Percentiles rank a stretch among this genome's conserved stretches.
These are phyloP conservation scores for Zymoseptoria passerinii DNA, from an alignment of 2,329 filamentous ascomycete species.

Conservation along the genomic window DNA sequence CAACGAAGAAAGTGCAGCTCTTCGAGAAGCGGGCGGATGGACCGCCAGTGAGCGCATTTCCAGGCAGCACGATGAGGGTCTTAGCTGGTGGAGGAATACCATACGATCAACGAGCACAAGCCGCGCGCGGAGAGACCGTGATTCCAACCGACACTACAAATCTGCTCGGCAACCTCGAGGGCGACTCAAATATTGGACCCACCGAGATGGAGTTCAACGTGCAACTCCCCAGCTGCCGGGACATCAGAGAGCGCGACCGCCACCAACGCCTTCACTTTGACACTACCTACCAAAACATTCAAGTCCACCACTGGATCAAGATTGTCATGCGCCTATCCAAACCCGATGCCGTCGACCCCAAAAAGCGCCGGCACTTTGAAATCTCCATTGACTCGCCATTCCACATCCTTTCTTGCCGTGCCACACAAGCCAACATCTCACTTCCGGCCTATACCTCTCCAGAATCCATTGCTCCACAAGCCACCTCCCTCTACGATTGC, in stretches of 20 bases:
- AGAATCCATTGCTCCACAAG: slow-evolving; percentile 17
- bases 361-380: slow-evolving; percentile 80
- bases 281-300: slow-evolving; percentile 87
- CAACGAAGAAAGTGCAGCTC: slow-evolving; percentile 72
- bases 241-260: slow-evolving; percentile 66
- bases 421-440: slow-evolving; percentile 82
- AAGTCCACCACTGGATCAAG: slow-evolving; percentile 97
- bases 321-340: slow-evolving; percentile 90
- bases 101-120: slow-evolving; percentile 50
- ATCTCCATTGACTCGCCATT: slow-evolving; percentile 95
- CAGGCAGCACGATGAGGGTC: slow-evolving; percentile 66
- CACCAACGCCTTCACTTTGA: slow-evolving; percentile 68
- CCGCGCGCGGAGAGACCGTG: slow-evolving; percentile 48
- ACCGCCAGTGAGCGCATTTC: slow-evolving; percentile 62
- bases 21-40: slow-evolving; percentile 83
- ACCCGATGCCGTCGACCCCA: slow-evolving; percentile 66
- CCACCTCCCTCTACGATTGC: slow-evolving; percentile 43
- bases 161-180: slow-evolving; percentile 69
- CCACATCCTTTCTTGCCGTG: slow-evolving; percentile 84
- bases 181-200: slow-evolving; percentile 70
- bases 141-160: slow-evolving; percentile 53
- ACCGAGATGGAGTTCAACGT: slow-evolving; percentile 94
- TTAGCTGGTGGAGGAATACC: slow-evolving; percentile 73
- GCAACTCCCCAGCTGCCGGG: slow-evolving; percentile 79
- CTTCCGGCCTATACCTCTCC: slow-evolving; percentile 69